Base-by-base conservation (phyloP, 2,329 filamentous ascomycete species). In the Alternaria viburni region DNA sequence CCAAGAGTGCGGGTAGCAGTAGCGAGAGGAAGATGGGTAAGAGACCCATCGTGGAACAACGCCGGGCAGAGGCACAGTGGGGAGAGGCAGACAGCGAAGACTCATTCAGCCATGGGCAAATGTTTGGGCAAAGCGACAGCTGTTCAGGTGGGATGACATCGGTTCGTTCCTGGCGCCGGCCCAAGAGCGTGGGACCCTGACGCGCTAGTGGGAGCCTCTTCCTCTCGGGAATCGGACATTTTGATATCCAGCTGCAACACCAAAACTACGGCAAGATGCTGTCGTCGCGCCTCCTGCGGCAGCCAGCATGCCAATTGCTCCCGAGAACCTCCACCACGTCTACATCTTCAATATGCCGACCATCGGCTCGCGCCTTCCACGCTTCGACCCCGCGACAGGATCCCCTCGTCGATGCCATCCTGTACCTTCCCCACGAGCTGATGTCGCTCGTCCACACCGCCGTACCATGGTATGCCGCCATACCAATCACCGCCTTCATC, bases 401-500 rank as follows among this genome's bases (percentile, higher is more conserved):
- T 67, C 79, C 77, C 46, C 77, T 82, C 61, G 68, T 86, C 65
- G 81, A 83, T 64, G 75, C 81, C 57, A 69, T 81, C 44, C 69
- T 86, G 49, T 75, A 79, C 46, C 70, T 79, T 28, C 82, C 85
- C 3, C 82, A 86, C 66, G 74, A 77, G 54, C 71, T 85, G 61
- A 79, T 88, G 57, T 78, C 84, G 59, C 69, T 79, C 25, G 69
- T 93, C 79, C 86, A 89, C 71, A 82, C 80, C 15, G 79, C 81
- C 46, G 78, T 88, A 3, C 81, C 86, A 58, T 89, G 87, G 87
- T 84, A 78, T 8, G 79, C 81, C 12, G 83, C 85, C 19, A 83
- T 89, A 45, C 87, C 87, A 5, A 75, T 87, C 57, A 82, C 85
- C 5, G 87, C 87, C 4, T 70, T 88, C 44, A 54, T 84, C 15